Evolutionary conservation across 177 flowering plant species (phyloP).

Genomic region (Vitis hybrid): DNA sequence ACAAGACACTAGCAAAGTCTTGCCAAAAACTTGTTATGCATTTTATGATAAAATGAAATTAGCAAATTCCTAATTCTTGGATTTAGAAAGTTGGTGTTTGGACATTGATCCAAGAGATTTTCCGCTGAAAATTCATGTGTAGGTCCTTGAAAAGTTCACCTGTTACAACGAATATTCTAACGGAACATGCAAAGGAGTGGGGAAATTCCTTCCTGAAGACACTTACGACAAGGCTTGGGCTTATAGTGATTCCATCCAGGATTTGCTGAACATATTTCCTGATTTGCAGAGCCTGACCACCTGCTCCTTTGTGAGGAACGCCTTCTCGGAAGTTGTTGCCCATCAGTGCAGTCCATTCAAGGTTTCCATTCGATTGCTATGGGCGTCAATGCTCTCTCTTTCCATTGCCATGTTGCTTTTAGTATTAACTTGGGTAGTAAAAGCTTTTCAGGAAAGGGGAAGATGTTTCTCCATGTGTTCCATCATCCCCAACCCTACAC

Average conservation of each 20-base stretch:
- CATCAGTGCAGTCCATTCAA: constrained; percentile 52
- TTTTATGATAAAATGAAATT: no score
- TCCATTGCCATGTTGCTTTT: constrained; percentile 42
- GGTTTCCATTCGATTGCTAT: constrained; percentile 27
- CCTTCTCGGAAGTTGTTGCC: constrained; percentile 28
- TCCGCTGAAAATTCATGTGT: neutral
- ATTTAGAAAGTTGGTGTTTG: no score
- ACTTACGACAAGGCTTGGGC: constrained; percentile 34
- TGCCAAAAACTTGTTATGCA: no score
- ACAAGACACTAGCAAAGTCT: no score
- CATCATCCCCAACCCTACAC: constrained; percentile 13
- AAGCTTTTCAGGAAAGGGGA: constrained; percentile 34
- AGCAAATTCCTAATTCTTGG: no score
- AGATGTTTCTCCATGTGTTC: constrained; percentile 22
- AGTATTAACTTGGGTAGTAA: constrained; percentile 34
- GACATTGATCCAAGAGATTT: no score
- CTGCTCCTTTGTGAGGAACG: constrained; percentile 39
- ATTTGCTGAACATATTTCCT: constrained; percentile 40
- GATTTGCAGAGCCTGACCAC: constrained; percentile 39
- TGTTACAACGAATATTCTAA: constrained; percentile 30
- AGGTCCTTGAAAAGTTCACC: constrained; percentile 47
- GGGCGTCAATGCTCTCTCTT: constrained; percentile 45
- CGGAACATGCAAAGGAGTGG: constrained; percentile 22
- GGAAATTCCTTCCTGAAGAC: constrained; percentile 36
- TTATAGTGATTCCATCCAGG: constrained; percentile 36